Percentiles rank a stretch among this genome's conserved stretches.
Conservation (phyloP, 1,284 basidiomycete genomes). For the Laetiporus sulphureus region DNA sequence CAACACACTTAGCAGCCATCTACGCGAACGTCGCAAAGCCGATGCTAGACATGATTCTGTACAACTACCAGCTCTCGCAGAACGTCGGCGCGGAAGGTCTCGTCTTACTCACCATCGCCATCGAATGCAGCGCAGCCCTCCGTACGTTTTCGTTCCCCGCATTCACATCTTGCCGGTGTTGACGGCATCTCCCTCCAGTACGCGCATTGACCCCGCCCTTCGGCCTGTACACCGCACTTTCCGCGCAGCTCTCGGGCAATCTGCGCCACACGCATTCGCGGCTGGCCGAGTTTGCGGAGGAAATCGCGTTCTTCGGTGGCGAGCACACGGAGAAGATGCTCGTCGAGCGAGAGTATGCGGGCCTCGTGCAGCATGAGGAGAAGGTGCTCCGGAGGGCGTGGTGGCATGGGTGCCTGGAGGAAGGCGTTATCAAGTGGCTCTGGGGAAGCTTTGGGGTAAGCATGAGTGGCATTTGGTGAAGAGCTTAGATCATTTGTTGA, state of each 20-base stretch:
- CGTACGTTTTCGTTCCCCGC: conserved; percentile 41
- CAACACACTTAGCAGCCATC: conserved; percentile 86
- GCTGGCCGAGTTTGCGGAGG: conserved; percentile 91
- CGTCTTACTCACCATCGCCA: conserved; percentile 76
- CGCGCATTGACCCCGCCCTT: conserved; percentile 90
- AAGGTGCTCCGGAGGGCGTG: conserved; percentile 77
- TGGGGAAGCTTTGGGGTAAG: conserved; percentile 92
- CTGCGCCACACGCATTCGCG: conserved; percentile 91
- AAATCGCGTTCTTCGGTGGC: conserved; percentile 90
- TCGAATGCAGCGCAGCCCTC: conserved; percentile 76
- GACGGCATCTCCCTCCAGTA: conserved; percentile 38
- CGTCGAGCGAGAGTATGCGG: conserved; percentile 88
- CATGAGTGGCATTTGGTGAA: conserved; percentile 9
- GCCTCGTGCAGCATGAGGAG: conserved; percentile 85
- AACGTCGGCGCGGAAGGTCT: conserved; percentile 95
- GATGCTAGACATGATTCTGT: conserved; percentile 87
- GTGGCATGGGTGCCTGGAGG: conserved; percentile 90
- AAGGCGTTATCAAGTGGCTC: conserved; percentile 95
- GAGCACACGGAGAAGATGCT: conserved; percentile 91
- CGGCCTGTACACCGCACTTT: conserved; percentile 81
- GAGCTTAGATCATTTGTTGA: conserved; percentile 4
- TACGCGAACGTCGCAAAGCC: conserved; percentile 95
- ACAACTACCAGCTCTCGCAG: conserved; percentile 92
- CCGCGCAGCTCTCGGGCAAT: conserved; percentile 83
- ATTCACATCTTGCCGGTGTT: conserved; percentile 1